These are phyloP conservation scores for Penicillium taxi DNA, from an alignment of 495 filamentous ascomycete species.

Conservation along the genomic window DNA sequence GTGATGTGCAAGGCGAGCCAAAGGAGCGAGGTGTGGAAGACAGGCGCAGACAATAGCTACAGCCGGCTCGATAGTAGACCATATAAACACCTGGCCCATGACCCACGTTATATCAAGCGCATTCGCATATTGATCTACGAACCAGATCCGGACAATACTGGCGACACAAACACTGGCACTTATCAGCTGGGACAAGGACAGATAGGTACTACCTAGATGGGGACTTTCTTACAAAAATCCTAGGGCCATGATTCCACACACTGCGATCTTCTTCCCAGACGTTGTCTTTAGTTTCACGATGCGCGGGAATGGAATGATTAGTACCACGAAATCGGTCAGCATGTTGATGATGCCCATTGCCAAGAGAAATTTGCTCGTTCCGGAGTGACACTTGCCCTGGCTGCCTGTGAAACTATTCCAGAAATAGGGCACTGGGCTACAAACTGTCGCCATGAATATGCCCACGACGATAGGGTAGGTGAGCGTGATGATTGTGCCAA, in stretches of 20 bases:
- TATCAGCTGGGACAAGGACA: neutral
- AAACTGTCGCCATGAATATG: constrained; percentile 13
- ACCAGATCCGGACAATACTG: constrained; percentile 34
- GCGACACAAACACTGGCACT: constrained; percentile 11
- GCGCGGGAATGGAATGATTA: constrained; percentile 34
- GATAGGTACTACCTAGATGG: neutral
- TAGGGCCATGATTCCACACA: constrained; percentile 33
- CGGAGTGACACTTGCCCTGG: constrained; percentile 16
- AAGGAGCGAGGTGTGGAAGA: constrained; percentile 32
- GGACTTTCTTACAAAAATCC: constrained; percentile 26
- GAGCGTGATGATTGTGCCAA: constrained; percentile 13
- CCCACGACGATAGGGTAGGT: constrained; percentile 18
- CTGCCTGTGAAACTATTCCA: constrained; percentile 22
- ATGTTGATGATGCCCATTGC: constrained; percentile 27
- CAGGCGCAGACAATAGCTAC: constrained; percentile 38
- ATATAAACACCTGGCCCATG: constrained; percentile 34
- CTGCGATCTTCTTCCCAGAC: constrained; percentile 28
- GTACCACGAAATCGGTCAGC: constrained; percentile 35
- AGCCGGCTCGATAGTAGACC: constrained; percentile 36
- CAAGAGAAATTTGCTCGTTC: constrained; percentile 24
- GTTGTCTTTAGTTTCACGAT: constrained; percentile 27
- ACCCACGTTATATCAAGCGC: constrained; percentile 31
- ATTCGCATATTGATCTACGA: constrained; percentile 25
- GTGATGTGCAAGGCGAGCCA: constrained; percentile 17
- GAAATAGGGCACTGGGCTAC: constrained; percentile 23